These are phyloP conservation scores for Trichomonas vaginalis DNA, from an alignment of 208 protist species.

Conservation along the genomic window DNA sequence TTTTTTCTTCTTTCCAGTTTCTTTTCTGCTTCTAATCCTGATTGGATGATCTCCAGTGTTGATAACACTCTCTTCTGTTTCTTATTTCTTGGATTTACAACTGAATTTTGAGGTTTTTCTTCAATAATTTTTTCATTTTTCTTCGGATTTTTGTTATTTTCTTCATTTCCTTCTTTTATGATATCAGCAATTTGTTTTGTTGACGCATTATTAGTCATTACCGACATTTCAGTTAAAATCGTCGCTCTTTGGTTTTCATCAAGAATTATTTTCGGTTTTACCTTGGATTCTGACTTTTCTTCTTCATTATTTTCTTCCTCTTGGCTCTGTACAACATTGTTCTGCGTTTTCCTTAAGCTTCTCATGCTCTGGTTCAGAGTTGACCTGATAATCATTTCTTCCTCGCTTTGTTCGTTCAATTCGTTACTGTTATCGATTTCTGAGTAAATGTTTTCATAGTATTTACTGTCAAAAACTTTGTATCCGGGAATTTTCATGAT, in stretches of 20 bases:
- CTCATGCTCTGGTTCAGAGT: neutral
- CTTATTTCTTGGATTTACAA: neutral
- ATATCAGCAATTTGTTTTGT: neutral
- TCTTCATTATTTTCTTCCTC: neutral
- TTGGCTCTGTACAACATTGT: neutral
- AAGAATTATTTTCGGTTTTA: neutral
- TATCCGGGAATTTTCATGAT: neutral
- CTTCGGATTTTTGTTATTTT: neutral
- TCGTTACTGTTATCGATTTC: neutral
- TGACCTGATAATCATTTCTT: neutral
- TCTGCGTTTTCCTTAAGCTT: neutral
- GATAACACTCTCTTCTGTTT: neutral
- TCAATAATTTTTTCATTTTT: neutral
- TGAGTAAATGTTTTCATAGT: neutral
- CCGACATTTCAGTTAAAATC: neutral
- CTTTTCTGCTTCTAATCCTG: neutral
- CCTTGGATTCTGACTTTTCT: neutral
- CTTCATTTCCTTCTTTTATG: neutral
- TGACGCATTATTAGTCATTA: neutral
- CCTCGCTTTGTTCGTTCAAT: neutral
- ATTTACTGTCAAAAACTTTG: neutral
- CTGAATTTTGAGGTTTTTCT: neutral
- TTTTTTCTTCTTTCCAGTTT: neutral
- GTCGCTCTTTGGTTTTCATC: neutral
- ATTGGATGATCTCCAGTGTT: neutral